A percentile compares a stretch with the other conserved stretches of the same genome.
These are phyloP conservation scores for Cymbopogon citratus DNA, from an alignment of 176 grass and related monocot genomes.

Conservation along the genomic window DNA sequence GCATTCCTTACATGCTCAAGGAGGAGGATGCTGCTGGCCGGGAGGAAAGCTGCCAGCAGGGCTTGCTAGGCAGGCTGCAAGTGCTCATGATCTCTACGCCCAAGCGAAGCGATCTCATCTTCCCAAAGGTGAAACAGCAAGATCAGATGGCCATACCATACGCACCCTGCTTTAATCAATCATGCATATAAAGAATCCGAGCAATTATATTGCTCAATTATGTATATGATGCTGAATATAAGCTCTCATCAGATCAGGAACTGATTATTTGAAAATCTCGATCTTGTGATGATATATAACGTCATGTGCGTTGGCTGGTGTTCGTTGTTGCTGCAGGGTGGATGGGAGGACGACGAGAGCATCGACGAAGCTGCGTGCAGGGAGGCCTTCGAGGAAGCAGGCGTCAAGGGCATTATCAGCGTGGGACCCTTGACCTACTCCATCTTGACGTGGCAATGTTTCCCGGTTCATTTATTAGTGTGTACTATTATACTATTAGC, in stretches of 20 bases:
- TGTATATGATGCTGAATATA: not conserved
- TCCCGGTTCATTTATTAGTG: not conserved
- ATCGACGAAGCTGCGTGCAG: slow-evolving; percentile 63
- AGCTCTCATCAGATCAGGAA: not conserved
- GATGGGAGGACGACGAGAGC: slow-evolving; percentile 84
- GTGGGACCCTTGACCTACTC: slow-evolving; percentile 34
- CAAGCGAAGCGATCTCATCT: slow-evolving; percentile 62
- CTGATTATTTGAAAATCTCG: too few species aligned
- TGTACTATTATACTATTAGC: not conserved
- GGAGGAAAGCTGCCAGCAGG: slow-evolving; percentile 13
- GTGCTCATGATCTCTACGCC: slow-evolving; percentile 79
- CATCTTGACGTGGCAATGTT: slow-evolving; percentile 13
- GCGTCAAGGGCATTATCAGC: slow-evolving; percentile 60
- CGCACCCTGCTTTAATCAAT: not conserved
- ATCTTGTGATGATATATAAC: not conserved
- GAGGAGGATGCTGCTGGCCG: not conserved
- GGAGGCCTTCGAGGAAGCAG: slow-evolving; percentile 83
- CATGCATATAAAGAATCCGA: slow-evolving; percentile 15
- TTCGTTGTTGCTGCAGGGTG: slow-evolving; percentile 43
- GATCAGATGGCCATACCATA: slow-evolving; percentile 1
- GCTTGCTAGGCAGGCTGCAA: slow-evolving; percentile 45
- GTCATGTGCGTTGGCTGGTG: not conserved
- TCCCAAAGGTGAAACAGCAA: slow-evolving; percentile 59
- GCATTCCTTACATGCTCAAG: slow-evolving; percentile 48
- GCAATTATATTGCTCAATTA: slow-evolving; percentile 19